These are phyloP conservation scores for Aspergillus glaucus DNA, from an alignment of 2,329 filamentous ascomycete genomes.

Conservation along the genomic window DNA sequence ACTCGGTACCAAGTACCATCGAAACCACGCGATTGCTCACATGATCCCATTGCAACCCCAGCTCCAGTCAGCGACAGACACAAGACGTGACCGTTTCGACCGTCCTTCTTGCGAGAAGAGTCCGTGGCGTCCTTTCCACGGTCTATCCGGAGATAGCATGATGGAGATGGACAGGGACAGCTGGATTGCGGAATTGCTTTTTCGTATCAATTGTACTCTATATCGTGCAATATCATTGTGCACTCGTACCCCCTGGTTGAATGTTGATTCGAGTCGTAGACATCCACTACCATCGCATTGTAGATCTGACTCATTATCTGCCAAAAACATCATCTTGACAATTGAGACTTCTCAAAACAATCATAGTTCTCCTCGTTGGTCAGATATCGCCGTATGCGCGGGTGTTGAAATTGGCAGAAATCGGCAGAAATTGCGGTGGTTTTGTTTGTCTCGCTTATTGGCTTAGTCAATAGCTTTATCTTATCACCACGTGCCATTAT, in stretches of 20 bases:
- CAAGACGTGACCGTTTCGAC: slow-evolving; percentile 36
- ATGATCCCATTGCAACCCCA: slow-evolving; percentile 16
- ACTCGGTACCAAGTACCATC: slow-evolving; percentile 14
- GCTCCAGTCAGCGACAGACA: slow-evolving; percentile 37
- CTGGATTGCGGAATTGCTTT: slow-evolving; percentile 29
- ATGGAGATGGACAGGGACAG: slow-evolving; percentile 20
- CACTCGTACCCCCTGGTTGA: neutral
- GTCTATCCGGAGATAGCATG: neutral
- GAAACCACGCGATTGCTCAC: slow-evolving; percentile 7
- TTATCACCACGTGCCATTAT: neutral
- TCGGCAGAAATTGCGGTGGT: neutral
- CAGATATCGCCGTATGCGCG: too few species aligned
- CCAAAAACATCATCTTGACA: neutral
- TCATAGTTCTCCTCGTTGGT: too few species aligned
- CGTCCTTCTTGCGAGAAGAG: slow-evolving; percentile 32
- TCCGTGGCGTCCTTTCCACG: slow-evolving; percentile 15
- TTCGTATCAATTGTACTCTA: neutral
- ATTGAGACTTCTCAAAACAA: too few species aligned
- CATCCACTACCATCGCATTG: neutral
- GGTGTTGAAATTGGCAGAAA: neutral
- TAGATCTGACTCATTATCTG: neutral
- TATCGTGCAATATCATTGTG: neutral
- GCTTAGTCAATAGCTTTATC: neutral
- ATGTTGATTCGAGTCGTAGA: neutral
- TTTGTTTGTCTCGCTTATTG: neutral